These are phyloP conservation scores for Candida pini DNA, from an alignment of 805 yeast species.

Conservation along the genomic window DNA sequence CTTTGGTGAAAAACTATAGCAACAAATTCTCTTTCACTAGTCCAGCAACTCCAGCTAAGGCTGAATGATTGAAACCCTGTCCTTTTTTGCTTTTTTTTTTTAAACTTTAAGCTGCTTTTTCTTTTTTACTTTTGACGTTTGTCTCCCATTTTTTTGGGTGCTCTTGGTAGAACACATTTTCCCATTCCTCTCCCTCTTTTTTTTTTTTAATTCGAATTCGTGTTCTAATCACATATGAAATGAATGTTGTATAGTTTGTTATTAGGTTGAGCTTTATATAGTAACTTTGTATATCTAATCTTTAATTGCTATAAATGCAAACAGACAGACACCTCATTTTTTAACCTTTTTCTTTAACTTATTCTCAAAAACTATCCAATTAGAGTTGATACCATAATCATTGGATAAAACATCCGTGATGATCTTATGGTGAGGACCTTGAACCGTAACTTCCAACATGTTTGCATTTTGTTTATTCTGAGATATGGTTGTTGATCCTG, in stretches of 20 bases:
- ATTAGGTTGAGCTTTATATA: neutral
- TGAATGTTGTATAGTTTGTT: neutral
- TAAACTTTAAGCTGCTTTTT: neutral
- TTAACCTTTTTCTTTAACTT: conserved; percentile 43
- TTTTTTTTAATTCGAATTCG: no score
- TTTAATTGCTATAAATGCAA: neutral
- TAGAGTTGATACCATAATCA: conserved; percentile 55
- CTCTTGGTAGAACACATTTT: neutral
- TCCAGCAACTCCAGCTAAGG: conserved; percentile 5
- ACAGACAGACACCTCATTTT: neutral
- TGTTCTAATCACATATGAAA: no score
- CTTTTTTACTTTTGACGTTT: neutral
- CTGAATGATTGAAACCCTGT: conserved; percentile 5
- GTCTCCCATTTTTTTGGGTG: neutral
- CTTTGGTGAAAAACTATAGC: conserved; percentile 14
- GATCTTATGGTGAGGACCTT: conserved; percentile 77
- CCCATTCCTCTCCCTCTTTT: neutral
- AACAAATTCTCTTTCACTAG: conserved; percentile 14
- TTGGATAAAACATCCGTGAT: conserved; percentile 52
- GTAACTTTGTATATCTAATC: neutral
- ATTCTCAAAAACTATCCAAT: conserved; percentile 63
- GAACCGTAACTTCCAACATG: conserved; percentile 69
- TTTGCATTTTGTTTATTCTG: conserved; percentile 51
- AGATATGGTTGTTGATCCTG: conserved; percentile 80
- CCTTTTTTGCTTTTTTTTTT: neutral